phyloP scores from a whole-genome alignment of 805 yeast genomes.

The Ogataea paradorogensis region DNA sequence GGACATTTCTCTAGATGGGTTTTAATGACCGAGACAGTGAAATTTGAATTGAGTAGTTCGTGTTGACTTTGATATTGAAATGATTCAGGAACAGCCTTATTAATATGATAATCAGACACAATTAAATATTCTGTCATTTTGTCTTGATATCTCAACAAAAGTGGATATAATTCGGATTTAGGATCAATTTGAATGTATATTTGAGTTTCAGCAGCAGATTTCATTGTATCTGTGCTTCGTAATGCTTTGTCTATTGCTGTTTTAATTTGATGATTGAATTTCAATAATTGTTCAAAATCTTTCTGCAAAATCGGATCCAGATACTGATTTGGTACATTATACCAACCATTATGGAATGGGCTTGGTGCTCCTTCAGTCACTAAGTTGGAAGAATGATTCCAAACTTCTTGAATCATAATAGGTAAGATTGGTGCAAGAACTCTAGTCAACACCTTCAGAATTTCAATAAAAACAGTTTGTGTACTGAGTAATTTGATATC shows the following conservation, averaged over 20 bases:
- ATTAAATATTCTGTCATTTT: constrained; percentile 58
- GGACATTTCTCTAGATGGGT: constrained; percentile 65
- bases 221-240: constrained; percentile 44
- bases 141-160: constrained; percentile 33
- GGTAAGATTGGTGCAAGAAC: constrained; percentile 82
- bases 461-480: constrained; percentile 63
- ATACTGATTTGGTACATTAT: constrained; percentile 35
- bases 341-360: constrained; percentile 50
- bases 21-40: constrained; percentile 38
- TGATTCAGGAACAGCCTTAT: constrained; percentile 2
- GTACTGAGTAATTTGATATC: constrained; percentile 52
- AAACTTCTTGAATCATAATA: constrained; percentile 79
- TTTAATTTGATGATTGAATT: constrained; percentile 48
- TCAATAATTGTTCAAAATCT: constrained; percentile 47
- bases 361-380: constrained; percentile 33
- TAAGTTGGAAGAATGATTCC: constrained; percentile 54
- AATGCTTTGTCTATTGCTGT: constrained; percentile 56
- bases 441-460: constrained; percentile 61
- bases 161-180: constrained; percentile 1
- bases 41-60: constrained; percentile 30
- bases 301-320: constrained; percentile 34
- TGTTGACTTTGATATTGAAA: constrained; percentile 29
- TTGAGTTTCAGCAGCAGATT: constrained; percentile 58
- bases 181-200: constrained; percentile 35
- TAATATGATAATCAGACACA: constrained; percentile 55